These are phyloP conservation scores for Cladosporium colombiae DNA, from an alignment of 2,329 filamentous ascomycete genomes.

Conservation along the genomic window DNA sequence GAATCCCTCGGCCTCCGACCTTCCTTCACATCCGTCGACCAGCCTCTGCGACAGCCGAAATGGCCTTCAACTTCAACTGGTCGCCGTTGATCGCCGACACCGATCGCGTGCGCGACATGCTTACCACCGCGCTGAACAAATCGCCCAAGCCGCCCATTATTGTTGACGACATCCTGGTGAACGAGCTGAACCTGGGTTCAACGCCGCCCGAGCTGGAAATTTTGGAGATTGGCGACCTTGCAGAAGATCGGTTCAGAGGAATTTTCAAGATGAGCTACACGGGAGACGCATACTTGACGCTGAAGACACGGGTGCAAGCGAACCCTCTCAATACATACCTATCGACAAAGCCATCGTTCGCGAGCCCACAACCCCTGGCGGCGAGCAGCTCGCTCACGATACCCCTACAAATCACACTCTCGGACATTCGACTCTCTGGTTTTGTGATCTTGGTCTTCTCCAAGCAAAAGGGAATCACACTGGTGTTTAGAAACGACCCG, in stretches of 20 bases:
- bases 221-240: slow-evolving; percentile 93
- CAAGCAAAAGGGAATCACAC: slow-evolving; percentile 91
- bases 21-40: not conserved
- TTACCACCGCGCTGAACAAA: slow-evolving; percentile 95
- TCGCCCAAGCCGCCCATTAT: slow-evolving; percentile 97
- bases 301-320: slow-evolving; percentile 94
- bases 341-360: slow-evolving; percentile 85
- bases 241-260: slow-evolving; percentile 93
- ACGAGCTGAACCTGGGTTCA: slow-evolving; percentile 93
- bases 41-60: slow-evolving; percentile 44
- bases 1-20: not conserved
- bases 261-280: slow-evolving; percentile 99
- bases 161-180: slow-evolving; percentile 98
- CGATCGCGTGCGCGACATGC: slow-evolving; percentile 84
- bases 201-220: slow-evolving; percentile 96
- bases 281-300: slow-evolving; percentile 90
- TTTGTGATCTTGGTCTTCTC: slow-evolving; percentile 99
- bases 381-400: slow-evolving; percentile 92
- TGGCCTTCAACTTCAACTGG: slow-evolving; percentile 99
- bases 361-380: slow-evolving; percentile 87
- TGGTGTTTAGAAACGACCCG: slow-evolving; percentile 97
- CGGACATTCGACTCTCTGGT: slow-evolving; percentile 90
- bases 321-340: slow-evolving; percentile 97
- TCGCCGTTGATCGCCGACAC: slow-evolving; percentile 96
- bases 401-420: slow-evolving; percentile 93